Conservation (phyloP, 768 basidiomycete species). For the Tricholoma flavovirens region DNA sequence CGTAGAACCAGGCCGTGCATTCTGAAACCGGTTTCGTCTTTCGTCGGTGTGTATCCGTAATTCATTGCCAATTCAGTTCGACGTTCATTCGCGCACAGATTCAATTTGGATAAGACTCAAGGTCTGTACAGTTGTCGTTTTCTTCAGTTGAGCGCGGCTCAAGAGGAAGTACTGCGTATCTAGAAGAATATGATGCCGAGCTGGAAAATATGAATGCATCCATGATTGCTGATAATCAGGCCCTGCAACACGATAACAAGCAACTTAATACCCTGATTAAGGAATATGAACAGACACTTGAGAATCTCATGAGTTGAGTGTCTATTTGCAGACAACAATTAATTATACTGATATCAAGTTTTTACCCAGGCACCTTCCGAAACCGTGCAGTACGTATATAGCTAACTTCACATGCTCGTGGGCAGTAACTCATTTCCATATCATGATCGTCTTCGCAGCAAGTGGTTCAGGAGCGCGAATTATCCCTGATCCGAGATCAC, state of each 20-base stretch:
- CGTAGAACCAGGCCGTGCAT: constrained; percentile 80
- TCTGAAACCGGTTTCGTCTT: constrained; percentile 90
- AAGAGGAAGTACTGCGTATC: neutral
- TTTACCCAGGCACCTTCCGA: constrained; percentile 54
- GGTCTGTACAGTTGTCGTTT: constrained; percentile 37
- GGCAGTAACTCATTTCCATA: constrained; percentile 4
- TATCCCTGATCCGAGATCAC: constrained; percentile 85
- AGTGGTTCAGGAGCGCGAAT: constrained; percentile 89
- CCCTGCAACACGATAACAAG: constrained; percentile 90
- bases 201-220: constrained; percentile 83
- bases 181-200: constrained; percentile 88
- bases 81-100: constrained; percentile 37
- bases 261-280: constrained; percentile 87
- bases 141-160: neutral
- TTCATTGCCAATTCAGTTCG: neutral
- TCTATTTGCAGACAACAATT: neutral
- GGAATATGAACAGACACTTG: constrained; percentile 95
- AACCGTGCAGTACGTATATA: constrained; percentile 72
- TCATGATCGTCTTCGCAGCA: constrained; percentile 43
- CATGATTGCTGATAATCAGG: constrained; percentile 78
- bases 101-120: constrained; percentile 84
- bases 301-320: constrained; percentile 78
- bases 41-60: constrained; percentile 49
- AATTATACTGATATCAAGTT: neutral
- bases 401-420: neutral